Evolutionary conservation across 192 early-diverging fungal genomes (phyloP).

Genomic region (Backusella liffmaniae): DNA sequence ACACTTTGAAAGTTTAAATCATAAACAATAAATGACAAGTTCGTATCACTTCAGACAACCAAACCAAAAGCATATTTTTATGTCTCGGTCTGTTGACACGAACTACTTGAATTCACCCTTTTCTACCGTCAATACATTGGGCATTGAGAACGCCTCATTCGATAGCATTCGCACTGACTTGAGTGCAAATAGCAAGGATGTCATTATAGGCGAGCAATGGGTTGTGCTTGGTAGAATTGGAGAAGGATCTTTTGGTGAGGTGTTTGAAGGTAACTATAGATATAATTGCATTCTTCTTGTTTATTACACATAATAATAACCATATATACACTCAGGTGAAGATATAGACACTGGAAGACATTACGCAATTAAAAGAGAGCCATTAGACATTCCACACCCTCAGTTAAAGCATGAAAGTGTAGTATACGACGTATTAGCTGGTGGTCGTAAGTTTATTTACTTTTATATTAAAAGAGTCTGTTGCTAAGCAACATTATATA

Average conservation of each 20-base stretch:
- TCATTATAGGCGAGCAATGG: constrained; percentile 53
- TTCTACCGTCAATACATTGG: neutral
- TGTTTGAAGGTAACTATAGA: constrained; percentile 47
- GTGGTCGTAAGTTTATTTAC: constrained; percentile 39
- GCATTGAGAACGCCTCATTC: constrained; percentile 12
- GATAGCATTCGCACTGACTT: constrained; percentile 22
- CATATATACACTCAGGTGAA: constrained; percentile 30
- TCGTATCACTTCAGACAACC: constrained; percentile 15
- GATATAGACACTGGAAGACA: constrained; percentile 43
- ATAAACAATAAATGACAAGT: constrained; percentile 11
- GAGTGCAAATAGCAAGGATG: constrained; percentile 21
- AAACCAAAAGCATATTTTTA: neutral
- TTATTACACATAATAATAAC: neutral
- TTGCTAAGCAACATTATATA: neutral
- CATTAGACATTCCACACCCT: constrained; percentile 33
- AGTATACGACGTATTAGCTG: constrained; percentile 42
- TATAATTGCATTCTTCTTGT: neutral
- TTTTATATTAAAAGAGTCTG: neutral
- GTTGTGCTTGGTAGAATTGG: constrained; percentile 54
- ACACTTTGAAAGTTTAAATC: neutral
- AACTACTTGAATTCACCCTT: neutral
- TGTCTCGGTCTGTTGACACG: constrained; percentile 11
- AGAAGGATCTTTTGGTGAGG: constrained; percentile 59
- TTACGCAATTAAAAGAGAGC: constrained; percentile 57
- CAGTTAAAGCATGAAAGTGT: constrained; percentile 51